Percentiles rank a stretch among this genome's conserved stretches.
phyloP scores from a whole-genome alignment of 2,329 filamentous ascomycete species.

The Colletotrichum melonis region DNA sequence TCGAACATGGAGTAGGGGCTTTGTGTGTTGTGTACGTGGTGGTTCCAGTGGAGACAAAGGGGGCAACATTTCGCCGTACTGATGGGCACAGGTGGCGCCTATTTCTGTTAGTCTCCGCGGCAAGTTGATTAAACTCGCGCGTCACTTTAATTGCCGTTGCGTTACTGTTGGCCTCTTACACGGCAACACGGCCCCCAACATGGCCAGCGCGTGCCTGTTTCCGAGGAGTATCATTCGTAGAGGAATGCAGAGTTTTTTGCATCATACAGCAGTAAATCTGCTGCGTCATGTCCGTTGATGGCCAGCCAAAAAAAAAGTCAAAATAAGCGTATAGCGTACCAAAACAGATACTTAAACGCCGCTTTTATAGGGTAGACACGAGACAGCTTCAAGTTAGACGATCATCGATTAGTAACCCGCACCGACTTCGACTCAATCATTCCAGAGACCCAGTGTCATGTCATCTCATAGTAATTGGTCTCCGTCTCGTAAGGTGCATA shows the following conservation, averaged over 20 bases:
- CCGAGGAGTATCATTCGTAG: not conserved
- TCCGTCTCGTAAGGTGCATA: not conserved
- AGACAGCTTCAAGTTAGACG: not conserved
- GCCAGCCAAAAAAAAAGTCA: not conserved
- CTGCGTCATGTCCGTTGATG: not conserved
- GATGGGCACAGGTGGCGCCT: not conserved
- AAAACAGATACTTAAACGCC: not conserved
- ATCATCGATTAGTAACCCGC: not conserved
- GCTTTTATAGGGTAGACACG: not conserved
- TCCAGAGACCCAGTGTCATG: not conserved
- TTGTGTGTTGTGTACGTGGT: not conserved
- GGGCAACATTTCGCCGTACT: not conserved
- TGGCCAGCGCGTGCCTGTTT: not conserved
- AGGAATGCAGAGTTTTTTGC: not conserved
- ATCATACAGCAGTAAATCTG: not conserved
- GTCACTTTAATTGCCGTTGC: not conserved
- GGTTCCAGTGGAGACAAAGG: not conserved
- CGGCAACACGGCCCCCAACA: not conserved
- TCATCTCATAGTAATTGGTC: not conserved
- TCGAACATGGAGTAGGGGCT: not conserved
- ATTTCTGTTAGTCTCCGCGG: not conserved
- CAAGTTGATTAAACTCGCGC: not conserved
- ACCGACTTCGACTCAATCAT: not conserved
- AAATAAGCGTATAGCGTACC: not conserved
- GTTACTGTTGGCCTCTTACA: not conserved